Base-by-base conservation (phyloP, 805 yeast genomes). In the Wickerhamomyces rabaulensis region DNA sequence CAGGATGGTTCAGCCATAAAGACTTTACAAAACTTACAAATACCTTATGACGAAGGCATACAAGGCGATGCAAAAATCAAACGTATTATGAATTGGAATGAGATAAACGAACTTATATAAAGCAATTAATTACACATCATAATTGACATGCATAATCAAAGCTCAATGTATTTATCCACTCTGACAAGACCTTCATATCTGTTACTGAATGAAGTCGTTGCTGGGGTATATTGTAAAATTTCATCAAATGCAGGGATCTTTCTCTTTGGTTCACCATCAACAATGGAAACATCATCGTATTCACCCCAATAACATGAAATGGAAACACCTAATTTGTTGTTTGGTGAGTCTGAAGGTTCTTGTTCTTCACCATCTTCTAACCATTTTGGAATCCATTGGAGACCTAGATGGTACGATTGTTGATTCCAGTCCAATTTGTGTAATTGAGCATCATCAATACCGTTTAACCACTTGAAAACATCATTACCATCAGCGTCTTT, bases 231-330 rank as follows among this genome's bases (percentile, higher is more conserved):
- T 52, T 78, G 76, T 33, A 84, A 57, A 37, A 89, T 60, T 58
- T 90, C 96, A 47, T 78, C 82, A 52, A 73, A 80, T 1, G 94
- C 90, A 1, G 95, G 90, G 4, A 87, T 63, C 48, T 73, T 74
- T 27, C 76, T 64, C 25, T 53, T 52, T 42, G 64, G 40, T 13
- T 53, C 61, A 1, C 74, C 79, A 42, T 68, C 73, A 19, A 65
- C 62, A 8, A 67, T 58, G 21, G 64, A 60, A 42, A 61, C 76
- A 12, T 65, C 62, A 31, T 79, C 80, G 60, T 79, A 78, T 53
- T 89, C 95, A 9, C 88, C 86, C 91, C 92, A 90, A 57, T 69
- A 79, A 60, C 97, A 90, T 21, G 76, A 70, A 9, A 89, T 73
- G 8, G 68, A 63, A 1, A 89, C 73, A 9, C 81, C 83, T 42